A percentile compares a stretch with the other conserved stretches of the same genome.
These are phyloP conservation scores for Moesziomyces globuligerus DNA, from an alignment of 1,284 basidiomycete species.

Conservation along the genomic window DNA sequence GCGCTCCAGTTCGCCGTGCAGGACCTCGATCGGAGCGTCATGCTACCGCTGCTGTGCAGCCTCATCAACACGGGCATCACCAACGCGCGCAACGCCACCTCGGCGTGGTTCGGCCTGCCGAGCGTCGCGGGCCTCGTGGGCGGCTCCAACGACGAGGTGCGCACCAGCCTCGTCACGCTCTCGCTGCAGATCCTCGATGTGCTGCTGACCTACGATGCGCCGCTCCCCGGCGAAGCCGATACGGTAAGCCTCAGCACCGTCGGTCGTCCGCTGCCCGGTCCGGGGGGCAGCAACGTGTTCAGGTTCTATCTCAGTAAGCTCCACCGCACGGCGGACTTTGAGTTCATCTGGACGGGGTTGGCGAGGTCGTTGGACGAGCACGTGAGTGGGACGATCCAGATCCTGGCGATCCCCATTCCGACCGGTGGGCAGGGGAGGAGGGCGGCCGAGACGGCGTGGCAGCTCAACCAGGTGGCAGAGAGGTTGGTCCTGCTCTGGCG, in stretches of 20 bases:
- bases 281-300: constrained; percentile 53
- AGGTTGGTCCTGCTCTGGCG: constrained; percentile 56
- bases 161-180: constrained; percentile 38
- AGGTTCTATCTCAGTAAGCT: constrained; percentile 62
- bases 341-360: constrained; percentile 47
- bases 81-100: constrained; percentile 39
- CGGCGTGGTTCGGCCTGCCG: constrained; percentile 36
- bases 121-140: constrained; percentile 27
- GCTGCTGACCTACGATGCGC: constrained; percentile 54
- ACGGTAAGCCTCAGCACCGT: constrained; percentile 37
- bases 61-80: constrained; percentile 60
- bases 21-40: constrained; percentile 46
- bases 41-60: constrained; percentile 62
- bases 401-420: constrained; percentile 37
- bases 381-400: constrained; percentile 38
- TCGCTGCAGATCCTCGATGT: constrained; percentile 59
- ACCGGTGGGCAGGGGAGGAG: constrained; percentile 19
- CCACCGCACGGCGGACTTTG: constrained; percentile 61
- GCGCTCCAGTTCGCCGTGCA: constrained; percentile 48
- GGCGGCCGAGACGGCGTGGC: constrained; percentile 32
- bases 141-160: constrained; percentile 42
- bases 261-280: constrained; percentile 20
- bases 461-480: constrained; percentile 56
- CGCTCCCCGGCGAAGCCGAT: constrained; percentile 25
- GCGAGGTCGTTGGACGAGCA: constrained; percentile 37